Conservation (phyloP, 805 yeast genomes). For the Candida berthetii region DNA sequence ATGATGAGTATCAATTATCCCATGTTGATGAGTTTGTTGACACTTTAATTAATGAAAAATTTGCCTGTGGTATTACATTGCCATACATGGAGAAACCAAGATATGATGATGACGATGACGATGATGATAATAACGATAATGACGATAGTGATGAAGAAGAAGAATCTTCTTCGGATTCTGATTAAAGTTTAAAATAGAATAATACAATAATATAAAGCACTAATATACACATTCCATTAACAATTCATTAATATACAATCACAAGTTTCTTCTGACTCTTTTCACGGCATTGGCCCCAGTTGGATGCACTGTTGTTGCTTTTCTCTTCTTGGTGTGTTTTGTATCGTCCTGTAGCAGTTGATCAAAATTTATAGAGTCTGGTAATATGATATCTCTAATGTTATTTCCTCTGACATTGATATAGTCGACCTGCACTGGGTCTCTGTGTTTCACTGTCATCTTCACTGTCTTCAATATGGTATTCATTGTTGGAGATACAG, state of each 20-base stretch:
- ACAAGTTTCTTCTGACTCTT: constrained; percentile 28
- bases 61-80: constrained; percentile 68
- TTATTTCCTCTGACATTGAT: constrained; percentile 88
- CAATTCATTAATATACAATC: background rate
- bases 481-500: constrained; percentile 90
- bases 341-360: constrained; percentile 42
- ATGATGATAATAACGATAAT: constrained; percentile 22
- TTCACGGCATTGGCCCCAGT: constrained; percentile 16
- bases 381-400: constrained; percentile 74
- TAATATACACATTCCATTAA: too few relatives aligned
- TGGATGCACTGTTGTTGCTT: constrained; percentile 4
- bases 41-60: constrained; percentile 42
- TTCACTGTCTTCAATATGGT: constrained; percentile 74
- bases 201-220: too few relatives aligned
- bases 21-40: constrained; percentile 78
- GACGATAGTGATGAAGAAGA: constrained; percentile 12
- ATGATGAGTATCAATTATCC: constrained; percentile 32
- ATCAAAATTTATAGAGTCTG: constrained; percentile 80
- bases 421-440: constrained; percentile 64
- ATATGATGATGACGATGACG: constrained; percentile 24
- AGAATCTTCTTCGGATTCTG: constrained; percentile 7
- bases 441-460: constrained; percentile 67
- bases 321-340: constrained; percentile 12
- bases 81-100: constrained; percentile 39
- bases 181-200: too few relatives aligned